Conservation (phyloP, 2,329 filamentous ascomycete genomes). For the Aspergillus phoenicis region DNA sequence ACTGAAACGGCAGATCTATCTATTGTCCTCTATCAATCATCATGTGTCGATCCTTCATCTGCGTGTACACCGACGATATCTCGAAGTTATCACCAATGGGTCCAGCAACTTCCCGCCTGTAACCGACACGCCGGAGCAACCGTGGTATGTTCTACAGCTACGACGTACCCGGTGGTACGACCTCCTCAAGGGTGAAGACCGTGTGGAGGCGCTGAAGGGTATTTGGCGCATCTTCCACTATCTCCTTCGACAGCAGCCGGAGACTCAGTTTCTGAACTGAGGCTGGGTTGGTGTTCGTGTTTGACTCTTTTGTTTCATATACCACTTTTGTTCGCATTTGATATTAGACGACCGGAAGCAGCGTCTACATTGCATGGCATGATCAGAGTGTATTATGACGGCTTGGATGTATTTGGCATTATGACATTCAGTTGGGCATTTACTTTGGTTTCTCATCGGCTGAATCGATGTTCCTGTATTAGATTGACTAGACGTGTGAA, state of each 20-base stretch:
- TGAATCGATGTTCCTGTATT: not conserved
- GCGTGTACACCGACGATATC: slow-evolving; percentile 58
- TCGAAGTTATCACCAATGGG: slow-evolving; percentile 57
- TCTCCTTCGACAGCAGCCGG: slow-evolving; percentile 42
- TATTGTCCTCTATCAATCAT: slow-evolving; percentile 64
- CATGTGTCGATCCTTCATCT: slow-evolving; percentile 63
- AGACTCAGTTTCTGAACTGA: slow-evolving; percentile 2
- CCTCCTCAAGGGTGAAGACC: slow-evolving; percentile 56
- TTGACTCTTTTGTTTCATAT: not conserved
- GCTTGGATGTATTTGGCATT: too few species aligned
- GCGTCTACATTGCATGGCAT: too few species aligned
- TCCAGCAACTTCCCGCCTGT: slow-evolving; percentile 30
- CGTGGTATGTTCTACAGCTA: slow-evolving; percentile 57
- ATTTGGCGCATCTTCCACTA: slow-evolving; percentile 62
- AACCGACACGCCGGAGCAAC: slow-evolving; percentile 30
- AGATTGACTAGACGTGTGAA: too few species aligned
- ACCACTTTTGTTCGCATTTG: not conserved
- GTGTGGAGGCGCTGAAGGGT: slow-evolving; percentile 58
- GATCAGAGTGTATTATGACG: too few species aligned
- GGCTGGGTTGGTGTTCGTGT: not conserved
- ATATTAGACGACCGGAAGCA: too few species aligned
- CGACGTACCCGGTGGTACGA: slow-evolving; percentile 63
- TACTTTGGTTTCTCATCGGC: not conserved
- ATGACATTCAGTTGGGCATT: too few species aligned
- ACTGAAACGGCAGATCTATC: slow-evolving; percentile 54